A percentile compares a stretch with the other conserved stretches of the same genome.
Conservation (phyloP, 192 early-diverging fungal genomes). For the Coemansia reversa region DNA sequence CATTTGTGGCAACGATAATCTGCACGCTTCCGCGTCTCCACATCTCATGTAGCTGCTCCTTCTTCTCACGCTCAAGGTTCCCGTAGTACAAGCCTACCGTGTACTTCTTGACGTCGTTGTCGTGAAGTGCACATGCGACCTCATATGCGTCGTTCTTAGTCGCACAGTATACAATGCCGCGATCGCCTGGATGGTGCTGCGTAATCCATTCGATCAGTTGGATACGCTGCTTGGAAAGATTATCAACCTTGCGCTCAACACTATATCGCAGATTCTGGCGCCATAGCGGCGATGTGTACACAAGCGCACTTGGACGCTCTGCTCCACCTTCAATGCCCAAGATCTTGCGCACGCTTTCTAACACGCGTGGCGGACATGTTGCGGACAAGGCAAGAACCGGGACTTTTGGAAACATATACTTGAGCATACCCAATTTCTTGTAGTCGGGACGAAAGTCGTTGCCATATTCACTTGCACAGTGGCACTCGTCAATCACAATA, state of each 20-base stretch:
- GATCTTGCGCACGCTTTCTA: constrained; percentile 55
- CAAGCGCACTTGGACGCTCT: constrained; percentile 48
- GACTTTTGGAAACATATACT: constrained; percentile 58
- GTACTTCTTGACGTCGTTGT: constrained; percentile 54
- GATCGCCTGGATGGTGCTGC: constrained; percentile 39
- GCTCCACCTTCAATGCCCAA: constrained; percentile 52
- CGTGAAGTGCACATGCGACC: constrained; percentile 52
- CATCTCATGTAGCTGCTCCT: constrained; percentile 41
- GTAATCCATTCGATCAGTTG: constrained; percentile 62
- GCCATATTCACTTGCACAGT: constrained; percentile 56
- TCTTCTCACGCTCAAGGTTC: constrained; percentile 56
- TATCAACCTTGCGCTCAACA: constrained; percentile 56
- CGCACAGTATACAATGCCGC: constrained; percentile 72
- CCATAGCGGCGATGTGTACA: constrained; percentile 64
- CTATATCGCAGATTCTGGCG: constrained; percentile 64
- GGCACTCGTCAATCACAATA: constrained; percentile 58
- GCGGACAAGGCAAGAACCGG: constrained; percentile 81
- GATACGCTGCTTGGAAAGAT: constrained; percentile 38
- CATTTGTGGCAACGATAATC: constrained; percentile 55
- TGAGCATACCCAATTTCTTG: constrained; percentile 52
- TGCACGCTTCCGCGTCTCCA: constrained; percentile 43
- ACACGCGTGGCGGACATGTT: constrained; percentile 61
- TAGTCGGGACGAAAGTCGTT: constrained; percentile 62
- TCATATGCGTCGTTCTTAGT: constrained; percentile 63
- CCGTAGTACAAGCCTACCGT: constrained; percentile 64